A percentile compares a stretch with the other conserved stretches of the same genome.
Conservation (phyloP, 2,329 filamentous ascomycete species). For the Calonectria hawksworthii region DNA sequence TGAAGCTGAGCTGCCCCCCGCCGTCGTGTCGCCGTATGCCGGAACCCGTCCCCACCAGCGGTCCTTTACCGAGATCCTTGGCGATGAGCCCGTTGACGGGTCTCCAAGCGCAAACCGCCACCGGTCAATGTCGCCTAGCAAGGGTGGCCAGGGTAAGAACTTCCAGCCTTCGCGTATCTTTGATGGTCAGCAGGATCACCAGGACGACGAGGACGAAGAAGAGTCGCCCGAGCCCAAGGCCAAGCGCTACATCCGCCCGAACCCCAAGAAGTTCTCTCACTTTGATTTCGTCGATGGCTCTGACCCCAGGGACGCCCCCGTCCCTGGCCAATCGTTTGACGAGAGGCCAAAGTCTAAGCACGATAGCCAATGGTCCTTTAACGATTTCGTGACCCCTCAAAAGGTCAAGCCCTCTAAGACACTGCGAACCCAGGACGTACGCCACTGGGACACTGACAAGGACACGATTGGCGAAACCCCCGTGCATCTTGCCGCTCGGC, state of each 20-base stretch:
- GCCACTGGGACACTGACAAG: conserved; percentile 84
- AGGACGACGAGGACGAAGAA: conserved; percentile 56
- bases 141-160: conserved; percentile 71
- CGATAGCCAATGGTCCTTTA: conserved; percentile 86
- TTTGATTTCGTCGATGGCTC: conserved; percentile 83
- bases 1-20: conserved; percentile 61
- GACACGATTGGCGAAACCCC: conserved; percentile 66
- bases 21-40: conserved; percentile 73
- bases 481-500: conserved; percentile 71
- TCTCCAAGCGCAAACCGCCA: conserved; percentile 62
- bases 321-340: conserved; percentile 56
- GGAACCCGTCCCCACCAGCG: conserved; percentile 74
- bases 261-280: conserved; percentile 86
- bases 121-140: conserved; percentile 66
- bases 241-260: conserved; percentile 70
- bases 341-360: conserved; percentile 72
- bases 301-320: conserved; percentile 63
- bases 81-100: conserved; percentile 58
- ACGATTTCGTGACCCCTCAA: conserved; percentile 87
- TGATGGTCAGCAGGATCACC: conserved; percentile 59
- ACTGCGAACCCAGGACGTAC: conserved; percentile 75
- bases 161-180: conserved; percentile 75
- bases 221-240: conserved; percentile 58
- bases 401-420: conserved; percentile 76
- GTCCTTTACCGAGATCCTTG: conserved; percentile 80